A percentile compares a stretch with the other conserved stretches of the same genome.
phyloP scores from a whole-genome alignment of 2,329 filamentous ascomycete genomes.

The Aspergillus sp. region DNA sequence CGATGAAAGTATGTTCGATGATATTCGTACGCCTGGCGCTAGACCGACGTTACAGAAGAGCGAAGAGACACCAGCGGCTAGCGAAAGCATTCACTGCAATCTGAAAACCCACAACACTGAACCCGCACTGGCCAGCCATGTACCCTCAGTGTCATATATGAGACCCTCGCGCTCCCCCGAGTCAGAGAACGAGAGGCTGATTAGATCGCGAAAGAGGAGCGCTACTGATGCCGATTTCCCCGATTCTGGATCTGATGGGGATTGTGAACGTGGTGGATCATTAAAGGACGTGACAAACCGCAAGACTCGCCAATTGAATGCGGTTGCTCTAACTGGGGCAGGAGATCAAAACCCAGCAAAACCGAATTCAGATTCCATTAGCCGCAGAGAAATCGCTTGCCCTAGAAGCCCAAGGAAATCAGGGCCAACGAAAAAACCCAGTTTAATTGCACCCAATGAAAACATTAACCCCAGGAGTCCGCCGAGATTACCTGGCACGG shows the following conservation, averaged over 20 bases:
- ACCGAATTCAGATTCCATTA: not conserved
- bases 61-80: not conserved
- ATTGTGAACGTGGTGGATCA: not conserved
- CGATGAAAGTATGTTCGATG: not conserved
- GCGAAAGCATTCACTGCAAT: not conserved
- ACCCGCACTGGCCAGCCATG: not conserved
- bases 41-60: not conserved
- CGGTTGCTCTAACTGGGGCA: not conserved
- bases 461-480: not conserved
- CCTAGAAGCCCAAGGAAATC: not conserved
- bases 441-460: not conserved
- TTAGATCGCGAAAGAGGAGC: constrained; percentile 23
- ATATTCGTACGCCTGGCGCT: not conserved
- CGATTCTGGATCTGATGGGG: constrained; percentile 26
- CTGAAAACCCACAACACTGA: not conserved
- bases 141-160: not conserved
- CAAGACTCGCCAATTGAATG: not conserved
- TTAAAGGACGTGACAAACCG: not conserved
- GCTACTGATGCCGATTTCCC: constrained; percentile 29
- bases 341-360: not conserved
- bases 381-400: not conserved
- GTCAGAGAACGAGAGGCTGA: not conserved
- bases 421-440: not conserved
- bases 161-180: not conserved
- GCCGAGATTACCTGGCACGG: not conserved